These are phyloP conservation scores for Sporobolomyces phaffii DNA, from an alignment of 768 basidiomycete genomes.

Conservation along the genomic window DNA sequence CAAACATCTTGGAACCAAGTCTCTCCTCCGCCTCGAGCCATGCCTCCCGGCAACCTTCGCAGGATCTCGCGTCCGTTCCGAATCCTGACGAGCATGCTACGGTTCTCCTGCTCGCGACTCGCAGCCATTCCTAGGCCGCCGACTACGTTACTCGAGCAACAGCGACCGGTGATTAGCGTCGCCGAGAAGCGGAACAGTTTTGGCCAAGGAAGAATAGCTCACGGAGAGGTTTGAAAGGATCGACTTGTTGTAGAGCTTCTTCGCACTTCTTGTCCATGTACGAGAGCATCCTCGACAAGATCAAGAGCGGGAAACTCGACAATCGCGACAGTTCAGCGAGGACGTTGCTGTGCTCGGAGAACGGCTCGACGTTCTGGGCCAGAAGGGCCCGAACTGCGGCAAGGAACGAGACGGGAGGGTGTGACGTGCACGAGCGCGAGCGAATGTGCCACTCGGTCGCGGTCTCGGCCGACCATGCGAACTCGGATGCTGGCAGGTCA, in stretches of 20 bases:
- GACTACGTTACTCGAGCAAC: background rate
- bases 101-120: conserved; percentile 26
- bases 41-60: conserved; percentile 17
- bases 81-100: conserved; percentile 28
- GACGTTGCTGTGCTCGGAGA: conserved; percentile 15
- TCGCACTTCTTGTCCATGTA: conserved; percentile 35
- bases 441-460: conserved; percentile 12
- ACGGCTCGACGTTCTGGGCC: background rate
- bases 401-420: conserved; percentile 15
- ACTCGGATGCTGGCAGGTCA: conserved; percentile 25
- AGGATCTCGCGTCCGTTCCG: conserved; percentile 17
- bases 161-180: no score
- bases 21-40: conserved; percentile 30
- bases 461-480: conserved; percentile 17
- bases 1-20: conserved; percentile 29
- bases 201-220: background rate
- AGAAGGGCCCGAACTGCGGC: conserved; percentile 26
- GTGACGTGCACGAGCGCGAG: background rate
- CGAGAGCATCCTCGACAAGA: conserved; percentile 20
- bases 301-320: conserved; percentile 30
- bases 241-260: conserved; percentile 27
- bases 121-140: conserved; percentile 25
- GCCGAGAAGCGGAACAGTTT: no score
- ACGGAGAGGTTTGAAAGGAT: conserved; percentile 28
- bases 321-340: conserved; percentile 22